These are phyloP conservation scores for Globisporangium radiosum DNA, from an alignment of 352 stramenopile genomes.

Conservation along the genomic window DNA sequence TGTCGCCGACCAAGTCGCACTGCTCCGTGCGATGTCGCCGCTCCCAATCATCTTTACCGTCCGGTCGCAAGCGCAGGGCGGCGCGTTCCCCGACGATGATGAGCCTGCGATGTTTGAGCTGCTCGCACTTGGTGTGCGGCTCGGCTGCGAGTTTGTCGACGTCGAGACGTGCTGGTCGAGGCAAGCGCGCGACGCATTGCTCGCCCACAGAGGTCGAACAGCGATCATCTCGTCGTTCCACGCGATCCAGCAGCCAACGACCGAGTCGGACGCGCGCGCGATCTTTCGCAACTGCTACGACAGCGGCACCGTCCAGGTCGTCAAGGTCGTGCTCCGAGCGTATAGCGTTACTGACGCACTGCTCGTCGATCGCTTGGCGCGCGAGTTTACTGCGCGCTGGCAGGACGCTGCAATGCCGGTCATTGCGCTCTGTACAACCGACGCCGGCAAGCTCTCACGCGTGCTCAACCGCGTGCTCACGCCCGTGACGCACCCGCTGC, in stretches of 20 bases:
- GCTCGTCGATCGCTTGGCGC: constrained; percentile 67
- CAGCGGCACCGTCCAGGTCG: constrained; percentile 68
- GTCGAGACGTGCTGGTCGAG: constrained; percentile 89
- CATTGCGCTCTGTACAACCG: constrained; percentile 92
- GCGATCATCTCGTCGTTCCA: constrained; percentile 81
- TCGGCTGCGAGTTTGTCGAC: constrained; percentile 95
- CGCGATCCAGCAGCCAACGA: constrained; percentile 45
- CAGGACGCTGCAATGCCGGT: constrained; percentile 78
- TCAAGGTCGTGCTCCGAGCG: constrained; percentile 90
- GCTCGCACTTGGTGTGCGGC: constrained; percentile 86
- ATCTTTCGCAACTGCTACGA: constrained; percentile 74
- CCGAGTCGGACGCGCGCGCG: constrained; percentile 31
- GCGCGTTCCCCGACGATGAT: constrained; percentile 90
- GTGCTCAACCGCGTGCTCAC: constrained; percentile 95
- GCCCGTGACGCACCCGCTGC: constrained; percentile 91
- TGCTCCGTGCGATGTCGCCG: constrained; percentile 80
- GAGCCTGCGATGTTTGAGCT: constrained; percentile 84
- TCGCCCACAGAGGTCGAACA: constrained; percentile 32
- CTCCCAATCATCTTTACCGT: constrained; percentile 97
- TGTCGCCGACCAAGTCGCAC: constrained; percentile 66
- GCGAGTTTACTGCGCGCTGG: constrained; percentile 44
- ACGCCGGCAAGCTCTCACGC: constrained; percentile 89
- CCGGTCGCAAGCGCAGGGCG: constrained; percentile 90
- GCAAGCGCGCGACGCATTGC: constrained; percentile 51
- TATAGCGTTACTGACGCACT: constrained; percentile 76